phyloP scores from a whole-genome alignment of 805 yeast species.

The Kazachstania martiniae region DNA sequence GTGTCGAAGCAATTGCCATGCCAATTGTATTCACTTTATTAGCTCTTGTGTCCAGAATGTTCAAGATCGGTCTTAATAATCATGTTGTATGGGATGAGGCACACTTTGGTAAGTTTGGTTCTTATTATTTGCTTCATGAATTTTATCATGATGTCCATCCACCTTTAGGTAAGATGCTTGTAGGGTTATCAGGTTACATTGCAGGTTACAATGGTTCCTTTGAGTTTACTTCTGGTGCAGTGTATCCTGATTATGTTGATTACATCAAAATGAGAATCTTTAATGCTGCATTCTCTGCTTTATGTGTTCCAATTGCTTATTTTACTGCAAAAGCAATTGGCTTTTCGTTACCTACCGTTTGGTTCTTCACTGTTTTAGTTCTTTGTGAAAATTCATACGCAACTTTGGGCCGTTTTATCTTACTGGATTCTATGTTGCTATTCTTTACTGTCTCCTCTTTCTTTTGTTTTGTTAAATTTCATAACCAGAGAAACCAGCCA shows the following conservation, averaged over 20 bases:
- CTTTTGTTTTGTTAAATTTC: conserved; percentile 45
- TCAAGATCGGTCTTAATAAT: conserved; percentile 44
- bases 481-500: conserved; percentile 34
- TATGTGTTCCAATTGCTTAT: conserved; percentile 62
- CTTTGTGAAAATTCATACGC: conserved; percentile 59
- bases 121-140: conserved; percentile 66
- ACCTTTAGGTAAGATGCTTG: conserved; percentile 72
- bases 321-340: conserved; percentile 54
- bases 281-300: conserved; percentile 56
- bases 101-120: conserved; percentile 80
- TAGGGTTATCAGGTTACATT: conserved; percentile 65
- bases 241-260: conserved; percentile 52
- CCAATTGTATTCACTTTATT: conserved; percentile 36
- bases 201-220: conserved; percentile 81
- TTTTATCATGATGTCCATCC: conserved; percentile 85
- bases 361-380: conserved; percentile 53
- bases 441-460: conserved; percentile 68
- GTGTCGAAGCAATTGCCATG: conserved; percentile 28
- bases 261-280: conserved; percentile 59
- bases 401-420: conserved; percentile 61
- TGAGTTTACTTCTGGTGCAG: conserved; percentile 57
- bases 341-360: conserved; percentile 39
- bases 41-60: conserved; percentile 47
- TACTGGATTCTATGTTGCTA: conserved; percentile 65
- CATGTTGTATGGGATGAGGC: conserved; percentile 86